These are phyloP conservation scores for Cystobasidium sp. DNA, from an alignment of 1,284 basidiomycete genomes.

Conservation along the genomic window DNA sequence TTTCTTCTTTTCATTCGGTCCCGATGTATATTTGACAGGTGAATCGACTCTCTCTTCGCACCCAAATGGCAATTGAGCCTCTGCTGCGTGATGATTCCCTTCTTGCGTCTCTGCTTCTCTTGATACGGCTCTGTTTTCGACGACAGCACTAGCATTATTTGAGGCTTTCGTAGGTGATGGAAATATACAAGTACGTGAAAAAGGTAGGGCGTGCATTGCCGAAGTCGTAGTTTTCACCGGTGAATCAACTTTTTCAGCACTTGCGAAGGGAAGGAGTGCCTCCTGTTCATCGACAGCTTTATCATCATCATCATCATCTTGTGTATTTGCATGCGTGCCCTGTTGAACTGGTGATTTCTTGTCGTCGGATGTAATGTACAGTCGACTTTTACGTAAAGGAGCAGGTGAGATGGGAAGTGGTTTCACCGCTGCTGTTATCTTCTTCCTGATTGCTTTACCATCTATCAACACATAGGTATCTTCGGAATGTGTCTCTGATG, in stretches of 20 bases:
- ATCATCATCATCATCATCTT: background rate
- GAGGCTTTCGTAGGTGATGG: background rate
- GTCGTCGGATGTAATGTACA: background rate
- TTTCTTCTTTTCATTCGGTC: background rate
- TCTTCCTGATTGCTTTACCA: background rate
- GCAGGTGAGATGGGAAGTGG: background rate
- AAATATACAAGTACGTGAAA: background rate
- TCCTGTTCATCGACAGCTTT: background rate
- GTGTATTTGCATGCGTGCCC: background rate
- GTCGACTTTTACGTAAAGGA: background rate
- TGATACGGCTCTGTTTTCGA: too few relatives aligned
- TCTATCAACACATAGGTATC: too few relatives aligned
- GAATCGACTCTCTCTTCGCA: background rate
- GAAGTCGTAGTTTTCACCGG: background rate
- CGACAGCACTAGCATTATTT: too few relatives aligned
- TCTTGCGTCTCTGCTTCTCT: too few relatives aligned
- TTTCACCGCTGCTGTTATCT: background rate
- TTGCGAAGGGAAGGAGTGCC: background rate
- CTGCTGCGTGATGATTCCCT: too few relatives aligned
- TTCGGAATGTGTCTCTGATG: too few relatives aligned
- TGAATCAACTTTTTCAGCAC: background rate
- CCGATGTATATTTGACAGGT: background rate
- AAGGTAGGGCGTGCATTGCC: background rate
- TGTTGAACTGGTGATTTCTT: background rate
- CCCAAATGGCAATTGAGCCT: slow-evolving; percentile 1